Percentiles rank a stretch among this genome's conserved stretches.
phyloP scores from a whole-genome alignment of 768 basidiomycete genomes.

The Pisolithus microcarpus region DNA sequence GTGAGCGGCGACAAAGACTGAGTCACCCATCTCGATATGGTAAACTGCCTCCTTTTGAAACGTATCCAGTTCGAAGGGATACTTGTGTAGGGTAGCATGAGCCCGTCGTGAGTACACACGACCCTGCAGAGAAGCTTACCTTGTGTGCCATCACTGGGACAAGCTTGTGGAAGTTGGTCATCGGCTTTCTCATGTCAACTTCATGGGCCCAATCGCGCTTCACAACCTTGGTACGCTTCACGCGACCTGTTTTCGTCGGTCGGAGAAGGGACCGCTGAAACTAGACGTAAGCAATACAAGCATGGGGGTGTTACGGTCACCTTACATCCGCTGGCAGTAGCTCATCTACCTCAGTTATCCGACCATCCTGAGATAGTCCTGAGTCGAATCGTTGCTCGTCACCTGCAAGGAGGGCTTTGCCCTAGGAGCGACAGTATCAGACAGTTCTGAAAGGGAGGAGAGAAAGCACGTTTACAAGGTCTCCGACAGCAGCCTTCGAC shows the following conservation, averaged over 20 bases:
- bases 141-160: slow-evolving; percentile 96
- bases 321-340: slow-evolving; percentile 60
- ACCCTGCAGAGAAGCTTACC: slow-evolving; percentile 34
- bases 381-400: slow-evolving; percentile 20
- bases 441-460: slow-evolving; percentile 5
- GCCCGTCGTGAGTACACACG: not conserved
- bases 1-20: slow-evolving; percentile 99
- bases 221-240: slow-evolving; percentile 42
- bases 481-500: slow-evolving; percentile 1
- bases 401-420: slow-evolving; percentile 10
- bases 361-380: slow-evolving; percentile 10
- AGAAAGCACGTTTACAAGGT: slow-evolving; percentile 10
- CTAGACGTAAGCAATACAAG: slow-evolving; percentile 5
- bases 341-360: slow-evolving; percentile 60
- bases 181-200: slow-evolving; percentile 86
- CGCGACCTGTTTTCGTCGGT: slow-evolving; percentile 39
- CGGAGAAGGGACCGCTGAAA: slow-evolving; percentile 52
- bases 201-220: slow-evolving; percentile 99
- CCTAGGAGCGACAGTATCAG: slow-evolving; percentile 23
- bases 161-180: slow-evolving; percentile 83
- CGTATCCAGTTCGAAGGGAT: slow-evolving; percentile 97
- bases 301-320: not conserved
- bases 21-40: slow-evolving; percentile 94
- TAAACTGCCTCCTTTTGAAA: slow-evolving; percentile 99
- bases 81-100: slow-evolving; percentile 40